A percentile compares a stretch with the other conserved stretches of the same genome.
phyloP scores from a whole-genome alignment of 2,329 filamentous ascomycete genomes.

The Pseudopyricularia cyperi region DNA sequence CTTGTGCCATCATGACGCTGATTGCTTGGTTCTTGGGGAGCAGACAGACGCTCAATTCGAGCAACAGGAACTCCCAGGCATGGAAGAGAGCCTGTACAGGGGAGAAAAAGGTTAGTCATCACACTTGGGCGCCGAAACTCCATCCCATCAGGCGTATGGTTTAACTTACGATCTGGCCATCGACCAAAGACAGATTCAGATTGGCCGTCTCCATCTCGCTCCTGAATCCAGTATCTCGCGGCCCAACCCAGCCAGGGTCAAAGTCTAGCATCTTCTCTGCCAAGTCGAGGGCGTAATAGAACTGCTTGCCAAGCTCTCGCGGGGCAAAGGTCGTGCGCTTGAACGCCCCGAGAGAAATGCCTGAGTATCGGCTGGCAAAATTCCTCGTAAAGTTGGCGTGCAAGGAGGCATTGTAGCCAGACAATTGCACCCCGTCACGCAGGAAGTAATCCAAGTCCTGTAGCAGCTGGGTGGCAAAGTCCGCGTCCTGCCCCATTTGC shows the following conservation, averaged over 20 bases:
- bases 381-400: slow-evolving; percentile 80
- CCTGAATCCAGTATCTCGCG: slow-evolving; percentile 58
- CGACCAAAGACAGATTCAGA: slow-evolving; percentile 78
- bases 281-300: slow-evolving; percentile 72
- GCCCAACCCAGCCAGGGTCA: slow-evolving; percentile 65
- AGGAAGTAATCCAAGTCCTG: slow-evolving; percentile 68
- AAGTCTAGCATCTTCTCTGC: slow-evolving; percentile 65
- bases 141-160: too few relatives aligned
- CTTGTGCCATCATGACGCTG: slow-evolving; percentile 44
- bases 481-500: slow-evolving; percentile 54
- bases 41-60: slow-evolving; percentile 65
- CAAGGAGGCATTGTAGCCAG: slow-evolving; percentile 74
- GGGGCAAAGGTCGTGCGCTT: slow-evolving; percentile 59
- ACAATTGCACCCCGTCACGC: slow-evolving; percentile 64
- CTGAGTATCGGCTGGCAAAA: slow-evolving; percentile 63
- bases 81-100: slow-evolving; percentile 57
- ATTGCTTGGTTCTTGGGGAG: slow-evolving; percentile 35
- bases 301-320: slow-evolving; percentile 57
- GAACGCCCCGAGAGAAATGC: slow-evolving; percentile 63
- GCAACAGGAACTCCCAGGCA: slow-evolving; percentile 77
- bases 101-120: background rate
- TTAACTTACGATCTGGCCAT: slow-evolving; percentile 67
- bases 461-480: slow-evolving; percentile 58
- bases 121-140: background rate
- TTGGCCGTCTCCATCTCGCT: slow-evolving; percentile 81